phyloP scores from a whole-genome alignment of 202 grass and related monocot species.

The Zoysia matrella region DNA sequence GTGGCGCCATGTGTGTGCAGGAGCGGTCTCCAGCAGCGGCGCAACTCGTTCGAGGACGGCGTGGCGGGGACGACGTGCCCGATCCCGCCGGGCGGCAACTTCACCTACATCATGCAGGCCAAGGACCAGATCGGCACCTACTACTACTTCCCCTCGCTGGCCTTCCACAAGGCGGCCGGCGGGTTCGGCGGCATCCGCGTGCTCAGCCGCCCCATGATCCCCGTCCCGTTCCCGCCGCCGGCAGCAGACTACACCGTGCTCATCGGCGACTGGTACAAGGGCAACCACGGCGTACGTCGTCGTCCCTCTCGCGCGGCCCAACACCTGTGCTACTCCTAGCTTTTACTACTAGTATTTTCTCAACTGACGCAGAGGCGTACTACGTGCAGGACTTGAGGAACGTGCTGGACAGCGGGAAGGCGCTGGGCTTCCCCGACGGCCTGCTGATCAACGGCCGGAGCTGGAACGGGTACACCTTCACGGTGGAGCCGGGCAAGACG shows the following conservation, averaged over 20 bases:
- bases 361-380: too few species aligned
- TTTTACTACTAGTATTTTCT: too few species aligned
- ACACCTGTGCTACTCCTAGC: too few species aligned
- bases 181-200: slow-evolving; percentile 82
- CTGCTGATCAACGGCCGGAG: slow-evolving; percentile 76
- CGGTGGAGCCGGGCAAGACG: slow-evolving; percentile 66
- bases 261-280: slow-evolving; percentile 91
- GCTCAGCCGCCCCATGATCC: slow-evolving; percentile 79
- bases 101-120: slow-evolving; percentile 83
- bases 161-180: slow-evolving; percentile 14
- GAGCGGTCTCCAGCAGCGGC: slow-evolving; percentile 85
- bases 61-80: slow-evolving; percentile 92
- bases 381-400: slow-evolving; percentile 64
- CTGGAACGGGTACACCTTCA: slow-evolving; percentile 71
- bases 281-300: slow-evolving; percentile 69
- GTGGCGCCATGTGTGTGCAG: slow-evolving; percentile 35
- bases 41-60: slow-evolving; percentile 89
- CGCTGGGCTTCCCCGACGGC: slow-evolving; percentile 68
- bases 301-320: too few species aligned
- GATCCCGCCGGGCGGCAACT: slow-evolving; percentile 79
- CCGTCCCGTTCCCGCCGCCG: slow-evolving; percentile 84
- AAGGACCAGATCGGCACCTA: slow-evolving; percentile 98
- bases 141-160: slow-evolving; percentile 93
- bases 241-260: slow-evolving; percentile 76
- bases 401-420: slow-evolving; percentile 65